phyloP scores from a whole-genome alignment of 805 yeast genomes.

The Ascoidea rubescens region DNA sequence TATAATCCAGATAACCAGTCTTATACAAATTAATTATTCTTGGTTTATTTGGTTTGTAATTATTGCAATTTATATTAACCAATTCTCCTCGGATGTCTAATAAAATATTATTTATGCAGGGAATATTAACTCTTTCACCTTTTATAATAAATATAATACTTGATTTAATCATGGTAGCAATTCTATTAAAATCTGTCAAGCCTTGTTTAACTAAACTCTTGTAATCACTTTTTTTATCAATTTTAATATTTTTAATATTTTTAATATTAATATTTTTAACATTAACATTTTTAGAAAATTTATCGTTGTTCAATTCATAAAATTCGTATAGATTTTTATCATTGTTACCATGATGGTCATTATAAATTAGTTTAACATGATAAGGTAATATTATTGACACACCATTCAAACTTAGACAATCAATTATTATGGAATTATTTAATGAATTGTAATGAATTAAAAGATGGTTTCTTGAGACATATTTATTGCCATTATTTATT shows the following conservation, averaged over 20 bases:
- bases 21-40: neutral
- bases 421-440: too few species aligned
- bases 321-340: too few species aligned
- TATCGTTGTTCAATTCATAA: too few species aligned
- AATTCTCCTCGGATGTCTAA: neutral
- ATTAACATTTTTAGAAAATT: too few species aligned
- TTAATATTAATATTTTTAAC: too few species aligned
- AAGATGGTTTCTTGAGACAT: neutral
- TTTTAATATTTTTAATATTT: too few species aligned
- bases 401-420: neutral
- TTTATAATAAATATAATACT: neutral
- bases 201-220: neutral
- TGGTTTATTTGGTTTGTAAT: neutral
- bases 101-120: neutral
- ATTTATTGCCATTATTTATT: constrained; percentile 21
- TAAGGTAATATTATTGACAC: neutral
- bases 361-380: too few species aligned
- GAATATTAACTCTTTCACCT: neutral
- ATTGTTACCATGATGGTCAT: neutral
- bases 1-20: neutral
- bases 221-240: too few species aligned
- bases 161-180: neutral
- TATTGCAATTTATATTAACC: neutral
- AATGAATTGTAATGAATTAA: too few species aligned
- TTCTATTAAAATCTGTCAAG: neutral